These are phyloP conservation scores for Alternaria arborescens DNA, from an alignment of 2,329 filamentous ascomycete species.

Conservation along the genomic window DNA sequence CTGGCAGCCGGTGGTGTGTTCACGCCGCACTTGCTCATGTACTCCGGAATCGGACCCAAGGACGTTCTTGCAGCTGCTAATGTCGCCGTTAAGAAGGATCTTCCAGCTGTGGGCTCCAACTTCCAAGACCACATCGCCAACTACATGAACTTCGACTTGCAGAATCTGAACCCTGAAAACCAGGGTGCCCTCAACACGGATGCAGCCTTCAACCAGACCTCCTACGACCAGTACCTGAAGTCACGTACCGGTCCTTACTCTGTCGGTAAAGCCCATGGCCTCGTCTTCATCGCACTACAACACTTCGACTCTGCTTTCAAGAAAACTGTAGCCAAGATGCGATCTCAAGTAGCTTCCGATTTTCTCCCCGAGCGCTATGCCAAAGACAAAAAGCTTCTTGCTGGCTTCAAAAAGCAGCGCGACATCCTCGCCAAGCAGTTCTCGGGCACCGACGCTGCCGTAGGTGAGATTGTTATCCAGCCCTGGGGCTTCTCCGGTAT, in stretches of 20 bases:
- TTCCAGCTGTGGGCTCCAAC: constrained; percentile 32
- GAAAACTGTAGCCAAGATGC: constrained; percentile 8
- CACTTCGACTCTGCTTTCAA: constrained; percentile 10
- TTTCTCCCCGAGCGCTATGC: constrained; percentile 23
- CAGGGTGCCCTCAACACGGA: constrained; percentile 20
- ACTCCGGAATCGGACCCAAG: constrained; percentile 33
- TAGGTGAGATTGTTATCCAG: constrained; percentile 34
- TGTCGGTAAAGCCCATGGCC: constrained; percentile 15
- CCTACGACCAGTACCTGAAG: constrained; percentile 30
- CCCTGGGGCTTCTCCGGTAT: constrained; percentile 17
- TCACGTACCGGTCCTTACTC: constrained; percentile 35
- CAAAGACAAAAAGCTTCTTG: constrained; percentile 6
- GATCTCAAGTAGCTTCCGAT: constrained; percentile 13
- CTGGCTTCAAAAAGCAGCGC: constrained; percentile 14
- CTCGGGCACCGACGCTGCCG: constrained; percentile 19
- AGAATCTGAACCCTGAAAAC: constrained; percentile 9
- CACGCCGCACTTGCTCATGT: constrained; percentile 61
- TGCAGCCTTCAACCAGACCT: constrained; percentile 29
- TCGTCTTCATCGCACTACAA: constrained; percentile 19
- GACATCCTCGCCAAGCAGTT: constrained; percentile 13
- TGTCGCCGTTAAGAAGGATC: constrained; percentile 24
- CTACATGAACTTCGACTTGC: constrained; percentile 23
- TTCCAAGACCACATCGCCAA: constrained; percentile 28
- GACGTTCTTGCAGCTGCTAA: constrained; percentile 26
- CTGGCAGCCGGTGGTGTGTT: constrained; percentile 65